Conservation (phyloP, 2,329 filamentous ascomycete species). For the Exophiala oligosperma region DNA sequence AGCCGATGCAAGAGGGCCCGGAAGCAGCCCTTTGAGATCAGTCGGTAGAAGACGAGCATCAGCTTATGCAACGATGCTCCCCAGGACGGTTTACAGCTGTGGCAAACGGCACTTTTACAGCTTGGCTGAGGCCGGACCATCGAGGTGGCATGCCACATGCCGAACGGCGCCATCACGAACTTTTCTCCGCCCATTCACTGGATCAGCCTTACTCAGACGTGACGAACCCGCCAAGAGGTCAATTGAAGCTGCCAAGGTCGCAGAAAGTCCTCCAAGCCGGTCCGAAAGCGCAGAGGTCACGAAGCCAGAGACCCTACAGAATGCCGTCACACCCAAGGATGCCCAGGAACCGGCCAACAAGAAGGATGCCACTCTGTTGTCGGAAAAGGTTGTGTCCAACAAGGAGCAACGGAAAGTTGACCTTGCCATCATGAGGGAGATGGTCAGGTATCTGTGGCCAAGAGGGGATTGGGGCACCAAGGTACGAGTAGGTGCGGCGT, state of each 20-base stretch:
- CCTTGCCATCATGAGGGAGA: constrained; percentile 98
- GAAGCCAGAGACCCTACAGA: constrained; percentile 25
- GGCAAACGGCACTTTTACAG: not conserved
- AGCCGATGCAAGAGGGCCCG: not conserved
- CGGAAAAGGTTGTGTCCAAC: constrained; percentile 64
- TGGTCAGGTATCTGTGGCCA: constrained; percentile 95
- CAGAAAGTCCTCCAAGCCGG: constrained; percentile 15
- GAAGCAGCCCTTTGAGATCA: not conserved
- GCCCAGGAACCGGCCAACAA: constrained; percentile 36
- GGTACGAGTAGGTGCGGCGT: constrained; percentile 79
- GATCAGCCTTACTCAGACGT: constrained; percentile 8
- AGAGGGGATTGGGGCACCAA: constrained; percentile 83
- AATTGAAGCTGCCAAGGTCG: constrained; percentile 9
- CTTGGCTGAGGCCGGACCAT: not conserved
- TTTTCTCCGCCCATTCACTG: constrained; percentile 3
- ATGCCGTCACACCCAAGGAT: constrained; percentile 17
- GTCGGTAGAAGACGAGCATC: not conserved
- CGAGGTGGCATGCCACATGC: not conserved
- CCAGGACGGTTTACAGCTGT: not conserved
- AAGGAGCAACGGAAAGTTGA: constrained; percentile 94
- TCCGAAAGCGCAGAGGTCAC: constrained; percentile 15
- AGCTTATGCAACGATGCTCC: not conserved
- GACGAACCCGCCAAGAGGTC: constrained; percentile 9
- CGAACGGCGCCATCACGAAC: not conserved
- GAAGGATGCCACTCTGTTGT: constrained; percentile 59